Base-by-base conservation (phyloP, 2,329 filamentous ascomycete genomes). In the Botrytis hyacinthi region DNA sequence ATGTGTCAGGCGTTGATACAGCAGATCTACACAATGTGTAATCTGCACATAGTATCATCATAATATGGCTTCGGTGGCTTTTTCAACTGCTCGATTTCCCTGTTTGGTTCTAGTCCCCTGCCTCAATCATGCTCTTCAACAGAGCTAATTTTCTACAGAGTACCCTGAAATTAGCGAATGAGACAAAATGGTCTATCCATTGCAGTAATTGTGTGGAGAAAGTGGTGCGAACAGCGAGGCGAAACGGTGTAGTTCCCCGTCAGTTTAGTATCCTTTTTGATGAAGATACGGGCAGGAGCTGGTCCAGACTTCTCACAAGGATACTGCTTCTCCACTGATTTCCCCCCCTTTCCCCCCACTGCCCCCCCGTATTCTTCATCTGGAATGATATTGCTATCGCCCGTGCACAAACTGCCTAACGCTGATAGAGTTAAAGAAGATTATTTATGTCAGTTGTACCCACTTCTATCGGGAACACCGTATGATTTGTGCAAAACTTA, bases 231-330 rank as follows among this genome's bases (percentile, higher is more conserved):
- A 32, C 57, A 60, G n/a, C 61, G 61, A 68, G 48, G 48, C 48
- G 66, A 57, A 68, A 57, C 66, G 48, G 66, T 51, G 66, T 68
- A 42, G 48, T 68, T 68, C 48, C 65, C 66, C 48, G 48, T 42
- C n/a, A 16, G 66, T 42, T n/a, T 67, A 54, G 22, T 40, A 32
- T 37, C 35, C 6, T 51, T 37, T 67, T 14, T n/a, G 26, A 54
- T 40, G 12, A 46, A 42, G 40, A 51, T 29, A 14, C 35, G 54
- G 66, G 29, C 35, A 69, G 46, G n/a, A 67, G 48, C 66, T 69
- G 48, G 66, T 42, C 66, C 66, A 69, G 48, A 57, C 51, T 57
- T 32, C 51, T 29, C 51, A 9, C n/a, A 57, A 57, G 51, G 51
- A 29, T 57, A 29, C n/a, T 18, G 3, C 51, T 57, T 57, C 51